These are phyloP conservation scores for Curvularia eragrostidis DNA, from an alignment of 2,329 filamentous ascomycete genomes.

Conservation along the genomic window DNA sequence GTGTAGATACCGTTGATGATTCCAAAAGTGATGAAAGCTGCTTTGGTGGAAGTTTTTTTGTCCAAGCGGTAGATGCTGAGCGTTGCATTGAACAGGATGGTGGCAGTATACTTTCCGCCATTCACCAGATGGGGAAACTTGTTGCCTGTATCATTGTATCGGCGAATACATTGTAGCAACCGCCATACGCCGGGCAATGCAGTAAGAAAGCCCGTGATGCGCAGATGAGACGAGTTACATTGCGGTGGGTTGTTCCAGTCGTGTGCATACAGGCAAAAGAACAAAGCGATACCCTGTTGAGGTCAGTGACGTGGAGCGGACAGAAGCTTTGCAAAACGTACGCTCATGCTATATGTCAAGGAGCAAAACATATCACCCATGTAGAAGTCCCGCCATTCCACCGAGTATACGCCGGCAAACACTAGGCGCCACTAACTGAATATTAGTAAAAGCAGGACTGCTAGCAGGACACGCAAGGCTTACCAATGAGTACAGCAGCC, in stretches of 20 bases:
- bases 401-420: slow-evolving; percentile 84
- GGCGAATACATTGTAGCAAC: slow-evolving; percentile 85
- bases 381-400: slow-evolving; percentile 98
- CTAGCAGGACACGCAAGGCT: slow-evolving; percentile 45
- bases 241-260: slow-evolving; percentile 73
- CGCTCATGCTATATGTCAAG: slow-evolving; percentile 84
- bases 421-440: slow-evolving; percentile 75
- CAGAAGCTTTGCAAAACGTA: slow-evolving; percentile 56
- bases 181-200: slow-evolving; percentile 89
- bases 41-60: slow-evolving; percentile 63
- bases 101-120: slow-evolving; percentile 87
- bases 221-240: slow-evolving; percentile 87
- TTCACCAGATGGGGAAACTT: slow-evolving; percentile 93
- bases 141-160: slow-evolving; percentile 85
- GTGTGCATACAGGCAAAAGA: slow-evolving; percentile 91
- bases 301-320: slow-evolving; percentile 6
- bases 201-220: slow-evolving; percentile 83
- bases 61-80: slow-evolving; percentile 85
- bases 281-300: slow-evolving; percentile 79
- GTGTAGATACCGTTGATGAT: slow-evolving; percentile 83
- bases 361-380: slow-evolving; percentile 98
- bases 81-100: slow-evolving; percentile 78
- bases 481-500: slow-evolving; percentile 90
- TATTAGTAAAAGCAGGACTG: slow-evolving; percentile 34
- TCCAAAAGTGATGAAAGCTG: slow-evolving; percentile 80